These are phyloP conservation scores for Phyllosticta paracitricarpa DNA, from an alignment of 2,329 filamentous ascomycete genomes.

Conservation along the genomic window DNA sequence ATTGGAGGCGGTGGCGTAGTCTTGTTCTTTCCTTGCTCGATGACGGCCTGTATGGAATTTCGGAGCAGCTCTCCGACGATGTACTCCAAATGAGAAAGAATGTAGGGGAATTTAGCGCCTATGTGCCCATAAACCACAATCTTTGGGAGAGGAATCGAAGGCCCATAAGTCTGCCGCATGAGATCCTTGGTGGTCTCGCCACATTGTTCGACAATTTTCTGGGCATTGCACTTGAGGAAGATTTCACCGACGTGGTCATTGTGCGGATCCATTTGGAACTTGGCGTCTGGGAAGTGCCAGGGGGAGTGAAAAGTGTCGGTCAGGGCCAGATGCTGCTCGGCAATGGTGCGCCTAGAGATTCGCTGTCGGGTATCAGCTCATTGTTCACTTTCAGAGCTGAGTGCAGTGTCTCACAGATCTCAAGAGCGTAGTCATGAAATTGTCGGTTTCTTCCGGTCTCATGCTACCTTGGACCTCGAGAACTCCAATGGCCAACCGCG, in stretches of 20 bases:
- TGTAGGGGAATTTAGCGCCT: constrained; percentile 88
- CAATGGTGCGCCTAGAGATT: constrained; percentile 91
- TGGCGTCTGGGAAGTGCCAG: constrained; percentile 77
- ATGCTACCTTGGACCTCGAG: constrained; percentile 81
- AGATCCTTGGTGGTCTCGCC: constrained; percentile 66
- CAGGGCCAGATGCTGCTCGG: constrained; percentile 89
- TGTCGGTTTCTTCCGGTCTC: constrained; percentile 70
- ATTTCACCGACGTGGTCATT: constrained; percentile 91
- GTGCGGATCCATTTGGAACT: constrained; percentile 47
- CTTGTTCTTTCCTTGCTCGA: constrained; percentile 55
- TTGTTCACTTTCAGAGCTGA: background rate
- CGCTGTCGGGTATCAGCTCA: constrained; percentile 42
- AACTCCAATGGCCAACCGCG: constrained; percentile 87
- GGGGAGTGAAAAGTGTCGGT: constrained; percentile 89
- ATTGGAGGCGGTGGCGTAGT: constrained; percentile 62
- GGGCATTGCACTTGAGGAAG: constrained; percentile 84
- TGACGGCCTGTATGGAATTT: constrained; percentile 87
- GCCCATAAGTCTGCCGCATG: constrained; percentile 63
- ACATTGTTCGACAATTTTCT: constrained; percentile 78
- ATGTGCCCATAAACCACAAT: constrained; percentile 78
- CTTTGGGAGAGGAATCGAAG: constrained; percentile 62
- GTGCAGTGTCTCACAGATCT: constrained; percentile 55
- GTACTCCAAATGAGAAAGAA: constrained; percentile 91
- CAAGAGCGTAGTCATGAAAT: constrained; percentile 89
- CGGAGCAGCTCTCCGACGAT: constrained; percentile 90